These are phyloP conservation scores for Trichoderma erinaceum DNA, from an alignment of 495 filamentous ascomycete genomes.

Conservation along the genomic window DNA sequence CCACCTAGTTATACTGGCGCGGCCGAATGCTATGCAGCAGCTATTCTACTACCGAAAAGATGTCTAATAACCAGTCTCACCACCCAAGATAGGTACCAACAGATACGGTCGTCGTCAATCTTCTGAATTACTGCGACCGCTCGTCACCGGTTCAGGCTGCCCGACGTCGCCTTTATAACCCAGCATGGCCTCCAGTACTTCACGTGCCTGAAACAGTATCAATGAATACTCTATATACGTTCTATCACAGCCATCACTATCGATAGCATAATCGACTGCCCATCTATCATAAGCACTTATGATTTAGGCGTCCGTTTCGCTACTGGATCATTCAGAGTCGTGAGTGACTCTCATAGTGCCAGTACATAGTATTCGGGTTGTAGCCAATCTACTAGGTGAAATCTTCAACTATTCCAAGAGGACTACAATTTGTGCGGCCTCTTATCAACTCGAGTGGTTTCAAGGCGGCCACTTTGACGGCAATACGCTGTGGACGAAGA, in stretches of 20 bases:
- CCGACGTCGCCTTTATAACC: neutral
- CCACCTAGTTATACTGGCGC: slow-evolving; percentile 76
- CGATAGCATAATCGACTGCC: neutral
- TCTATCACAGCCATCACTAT: neutral
- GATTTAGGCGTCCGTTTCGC: neutral
- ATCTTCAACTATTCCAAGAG: slow-evolving; percentile 63
- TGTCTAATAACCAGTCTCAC: no score
- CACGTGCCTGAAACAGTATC: neutral
- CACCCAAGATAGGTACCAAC: no score
- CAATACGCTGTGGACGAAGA: slow-evolving; percentile 53
- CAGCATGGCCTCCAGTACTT: neutral
- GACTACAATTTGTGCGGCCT: slow-evolving; percentile 77
- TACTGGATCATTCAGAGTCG: neutral
- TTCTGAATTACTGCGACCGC: neutral
- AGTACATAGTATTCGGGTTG: neutral
- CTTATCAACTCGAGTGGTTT: slow-evolving; percentile 69
- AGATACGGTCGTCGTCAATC: neutral
- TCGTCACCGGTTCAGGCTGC: neutral
- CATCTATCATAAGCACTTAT: neutral
- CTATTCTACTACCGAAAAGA: slow-evolving; percentile 57
- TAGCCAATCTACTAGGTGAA: slow-evolving; percentile 12
- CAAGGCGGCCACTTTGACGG: slow-evolving; percentile 46
- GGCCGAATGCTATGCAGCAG: slow-evolving; percentile 67
- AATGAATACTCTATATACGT: neutral
- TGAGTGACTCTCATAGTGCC: neutral